Conservation (phyloP, 1,284 basidiomycete genomes). For the Tylopilus sp. region DNA sequence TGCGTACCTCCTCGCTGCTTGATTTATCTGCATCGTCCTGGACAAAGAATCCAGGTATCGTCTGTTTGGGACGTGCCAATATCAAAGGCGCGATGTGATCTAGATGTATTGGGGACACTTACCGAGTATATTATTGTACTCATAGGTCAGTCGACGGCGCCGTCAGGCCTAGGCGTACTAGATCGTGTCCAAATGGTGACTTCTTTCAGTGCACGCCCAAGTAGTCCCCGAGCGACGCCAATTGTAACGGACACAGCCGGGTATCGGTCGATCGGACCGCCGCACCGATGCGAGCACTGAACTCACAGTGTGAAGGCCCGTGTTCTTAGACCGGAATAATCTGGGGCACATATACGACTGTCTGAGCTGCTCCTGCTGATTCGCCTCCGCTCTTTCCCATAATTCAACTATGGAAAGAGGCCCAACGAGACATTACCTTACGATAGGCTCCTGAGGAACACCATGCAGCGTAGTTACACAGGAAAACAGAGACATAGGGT, state of each 20-base stretch:
- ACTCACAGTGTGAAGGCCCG: too few relatives aligned
- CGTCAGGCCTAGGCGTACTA: too few relatives aligned
- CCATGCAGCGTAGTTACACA: constrained; percentile 55
- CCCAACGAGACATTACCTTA: constrained; percentile 55
- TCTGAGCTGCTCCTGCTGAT: too few relatives aligned
- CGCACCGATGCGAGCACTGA: background rate
- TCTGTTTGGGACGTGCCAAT: constrained; percentile 6
- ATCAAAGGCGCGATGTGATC: background rate
- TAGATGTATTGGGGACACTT: background rate
- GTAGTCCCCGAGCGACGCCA: too few relatives aligned
- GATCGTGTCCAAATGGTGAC: too few relatives aligned
- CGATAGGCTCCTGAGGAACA: constrained; percentile 37
- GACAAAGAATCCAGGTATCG: constrained; percentile 22
- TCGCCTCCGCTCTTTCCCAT: too few relatives aligned
- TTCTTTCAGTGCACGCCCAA: too few relatives aligned
- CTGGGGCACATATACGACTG: too few relatives aligned
- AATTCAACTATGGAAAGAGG: constrained; percentile 57
- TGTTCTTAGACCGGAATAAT: background rate
- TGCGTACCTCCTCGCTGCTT: constrained; percentile 10
- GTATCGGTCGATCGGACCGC: background rate
- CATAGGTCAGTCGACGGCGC: background rate
- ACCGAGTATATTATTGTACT: constrained; percentile 14
- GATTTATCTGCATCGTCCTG: constrained; percentile 15
- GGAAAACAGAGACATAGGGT: constrained; percentile 38
- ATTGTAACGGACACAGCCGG: too few relatives aligned